Percentiles rank a stretch among this genome's conserved stretches.
Evolutionary conservation across 129 eudicot genomes (phyloP).

Genomic region (Saposhnikovia divaricata): DNA sequence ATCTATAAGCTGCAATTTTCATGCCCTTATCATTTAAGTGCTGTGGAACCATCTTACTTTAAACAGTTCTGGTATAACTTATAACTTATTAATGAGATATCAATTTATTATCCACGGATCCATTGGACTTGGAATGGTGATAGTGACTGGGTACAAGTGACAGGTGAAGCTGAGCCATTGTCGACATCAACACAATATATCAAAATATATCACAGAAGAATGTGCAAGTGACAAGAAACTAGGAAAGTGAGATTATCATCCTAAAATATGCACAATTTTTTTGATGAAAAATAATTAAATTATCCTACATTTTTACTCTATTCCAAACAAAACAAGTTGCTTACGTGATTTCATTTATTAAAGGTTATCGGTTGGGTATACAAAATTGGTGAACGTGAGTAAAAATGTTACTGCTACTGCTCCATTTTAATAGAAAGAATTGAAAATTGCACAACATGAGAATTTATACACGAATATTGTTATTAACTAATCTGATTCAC

Average conservation of each 20-base stretch:
- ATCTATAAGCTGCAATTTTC: no score
- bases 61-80: no score
- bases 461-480: background rate
- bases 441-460: background rate
- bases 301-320: background rate
- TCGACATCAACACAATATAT: background rate
- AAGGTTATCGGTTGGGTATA: no score
- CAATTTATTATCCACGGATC: background rate
- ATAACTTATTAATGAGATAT: no score
- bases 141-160: constrained; percentile 24
- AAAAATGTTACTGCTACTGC: background rate
- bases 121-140: constrained; percentile 15
- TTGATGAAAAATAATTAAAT: no score
- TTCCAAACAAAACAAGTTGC: background rate
- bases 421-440: background rate
- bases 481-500: background rate
- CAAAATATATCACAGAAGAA: background rate
- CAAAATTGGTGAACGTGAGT: background rate
- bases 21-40: no score
- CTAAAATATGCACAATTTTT: background rate
- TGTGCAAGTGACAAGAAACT: background rate
- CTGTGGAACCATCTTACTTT: no score
- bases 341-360: background rate
- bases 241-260: background rate
- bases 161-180: constrained; percentile 42